These are phyloP conservation scores for Diaporthe amygdali DNA, from an alignment of 2,329 filamentous ascomycete species.

Conservation along the genomic window DNA sequence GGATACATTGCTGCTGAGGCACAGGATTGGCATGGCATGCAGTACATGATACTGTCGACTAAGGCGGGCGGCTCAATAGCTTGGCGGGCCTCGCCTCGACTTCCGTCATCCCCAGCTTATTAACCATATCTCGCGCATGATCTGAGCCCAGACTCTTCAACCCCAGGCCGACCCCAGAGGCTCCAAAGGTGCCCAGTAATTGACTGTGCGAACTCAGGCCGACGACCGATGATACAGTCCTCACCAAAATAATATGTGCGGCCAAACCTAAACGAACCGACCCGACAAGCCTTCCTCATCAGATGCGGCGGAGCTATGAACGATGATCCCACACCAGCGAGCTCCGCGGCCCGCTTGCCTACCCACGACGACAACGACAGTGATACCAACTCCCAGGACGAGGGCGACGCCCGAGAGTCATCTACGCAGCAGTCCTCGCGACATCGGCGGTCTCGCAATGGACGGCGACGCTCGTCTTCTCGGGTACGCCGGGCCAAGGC, in stretches of 20 bases:
- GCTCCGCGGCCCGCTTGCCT: conserved; percentile 42
- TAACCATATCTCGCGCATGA: background rate
- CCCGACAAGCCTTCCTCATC: conserved; percentile 35
- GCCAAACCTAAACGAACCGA: conserved; percentile 7
- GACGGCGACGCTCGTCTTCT: conserved; percentile 24
- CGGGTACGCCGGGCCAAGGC: conserved; percentile 31
- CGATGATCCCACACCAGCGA: conserved; percentile 48
- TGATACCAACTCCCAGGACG: conserved; percentile 8
- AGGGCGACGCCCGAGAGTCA: conserved; percentile 11
- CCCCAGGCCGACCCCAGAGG: background rate
- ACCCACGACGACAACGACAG: conserved; percentile 19
- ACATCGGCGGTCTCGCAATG: conserved; percentile 4
- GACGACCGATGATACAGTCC: background rate
- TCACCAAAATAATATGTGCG: conserved; percentile 22
- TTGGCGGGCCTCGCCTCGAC: conserved; percentile 6
- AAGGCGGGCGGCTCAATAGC: background rate
- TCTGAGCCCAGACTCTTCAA: background rate
- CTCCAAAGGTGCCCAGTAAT: background rate
- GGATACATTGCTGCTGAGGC: background rate
- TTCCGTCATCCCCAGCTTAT: conserved; percentile 13
- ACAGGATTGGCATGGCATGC: background rate
- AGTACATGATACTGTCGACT: background rate
- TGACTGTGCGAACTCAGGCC: background rate
- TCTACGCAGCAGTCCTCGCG: conserved; percentile 10
- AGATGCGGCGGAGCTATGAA: conserved; percentile 50